Base-by-base conservation (phyloP, 108 stramenopile genomes). In the Discostella stelligeroides region DNA sequence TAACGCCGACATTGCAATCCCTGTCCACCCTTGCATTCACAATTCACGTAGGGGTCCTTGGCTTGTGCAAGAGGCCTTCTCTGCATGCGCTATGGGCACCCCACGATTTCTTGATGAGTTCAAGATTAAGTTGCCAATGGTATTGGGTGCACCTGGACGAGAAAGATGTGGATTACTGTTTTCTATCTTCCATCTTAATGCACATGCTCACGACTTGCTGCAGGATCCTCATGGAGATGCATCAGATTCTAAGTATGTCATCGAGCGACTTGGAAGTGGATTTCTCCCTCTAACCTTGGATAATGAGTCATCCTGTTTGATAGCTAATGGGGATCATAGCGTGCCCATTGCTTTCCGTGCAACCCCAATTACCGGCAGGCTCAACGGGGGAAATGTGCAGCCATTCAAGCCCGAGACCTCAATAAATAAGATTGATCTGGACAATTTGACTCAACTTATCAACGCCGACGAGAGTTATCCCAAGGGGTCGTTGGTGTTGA, bases 51-150 rank as follows among this genome's bases (percentile, higher is more conserved):
- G 94, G 30, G 94, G 94, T 0, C 83, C 89, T 25, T 87, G 79
- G 73, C 73, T 95, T 51, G 87, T 95, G 43, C 75, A 83, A 50
- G 80, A 83, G 12, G 84, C 73, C 24, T 92, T 81, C 45, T 83
- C 89, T 23, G 85, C 90, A 9, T 95, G 91, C 60, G 79, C 91
- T 58, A 59, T 87, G 18, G 71, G 81, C 60, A 66, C 80, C 15
- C 85, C 88, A 57, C 63, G 50, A 56, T 95, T 95, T 63, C 60
- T 95, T 29, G 91, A 92, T 30, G 94, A 95, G 63, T 88, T 92
- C 65, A 95, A 95, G 73, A 46, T 92, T 7, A 91, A 91, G 71
- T 72, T 95, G 4, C 94, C 94, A 17, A 71, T 95, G 39, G 67
- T 88, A 17, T 68, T 77, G 45, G 79, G 68, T 6, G 79, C 60